Evolutionary conservation across 768 basidiomycete genomes (phyloP), one percentile per base, ranked within the genome.

Genomic region (Mycena vitilis): DNA sequence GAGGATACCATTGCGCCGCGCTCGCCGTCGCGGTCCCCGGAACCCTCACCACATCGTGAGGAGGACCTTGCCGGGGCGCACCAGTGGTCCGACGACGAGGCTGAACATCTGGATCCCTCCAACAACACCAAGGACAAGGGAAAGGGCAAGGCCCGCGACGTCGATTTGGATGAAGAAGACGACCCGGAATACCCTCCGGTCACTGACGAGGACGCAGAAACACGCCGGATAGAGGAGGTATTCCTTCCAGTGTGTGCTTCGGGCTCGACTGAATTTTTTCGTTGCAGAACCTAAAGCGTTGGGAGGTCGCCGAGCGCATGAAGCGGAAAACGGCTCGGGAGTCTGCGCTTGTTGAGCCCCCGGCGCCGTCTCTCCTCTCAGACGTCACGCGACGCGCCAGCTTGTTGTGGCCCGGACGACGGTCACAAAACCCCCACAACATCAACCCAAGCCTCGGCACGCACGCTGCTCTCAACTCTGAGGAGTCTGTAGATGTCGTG

Each of bases 261-360:
- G 30, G 34, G 20, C 47, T 71, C 49, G 45, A 22, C 48, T 63
- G 23, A 48, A 66, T 64, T 65, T 60, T 59, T 44, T 51, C 45
- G 71, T 49, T 40, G 60, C 77, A 95, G 94, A 95, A 88, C 66
- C 83, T 95, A 34, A 84, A 86, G 71, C 86, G 86, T 49, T 95
- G 93, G 94, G 94, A 95, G 73, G 80, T 88, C 53, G 88, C 88
- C 47, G 94, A 95, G 74, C 86, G 91, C 22, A 89, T 89, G 72
- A 86, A 92, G 66, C 87, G 94, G 81, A 94, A 90, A 78, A 84
- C 86, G 42, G 89, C 87, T 4, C 86, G 94, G 63, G 90, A 89
- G 63, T 89, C 90, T 6, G 59, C 70, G 30, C 30, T 30, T 45
- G 51, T 73, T 7, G 71, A 78, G 22, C 70, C 75, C 22, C 76